A percentile compares a stretch with the other conserved stretches of the same genome.
Conservation (phyloP, 2,329 filamentous ascomycete species). For the Cercospora sp. region DNA sequence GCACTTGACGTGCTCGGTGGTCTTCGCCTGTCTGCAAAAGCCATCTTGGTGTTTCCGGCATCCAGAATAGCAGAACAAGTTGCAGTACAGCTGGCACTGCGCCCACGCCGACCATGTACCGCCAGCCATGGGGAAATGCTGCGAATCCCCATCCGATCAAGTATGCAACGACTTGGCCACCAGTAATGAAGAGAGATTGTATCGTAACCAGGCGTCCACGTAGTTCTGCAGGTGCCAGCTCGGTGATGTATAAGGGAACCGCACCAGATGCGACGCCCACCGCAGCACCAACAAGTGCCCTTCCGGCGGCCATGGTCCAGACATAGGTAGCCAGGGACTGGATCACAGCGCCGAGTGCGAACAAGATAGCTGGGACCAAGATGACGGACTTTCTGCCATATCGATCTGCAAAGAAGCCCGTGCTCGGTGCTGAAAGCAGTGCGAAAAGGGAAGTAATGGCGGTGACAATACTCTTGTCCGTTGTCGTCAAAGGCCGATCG, state of each 20-base stretch:
- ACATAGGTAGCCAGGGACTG: conserved; percentile 64
- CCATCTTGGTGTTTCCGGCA: conserved; percentile 91
- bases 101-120: conserved; percentile 88
- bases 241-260: conserved; percentile 62
- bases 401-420: conserved; percentile 50
- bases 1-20: conserved; percentile 62
- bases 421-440: conserved; percentile 50
- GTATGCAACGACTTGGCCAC: conserved; percentile 88
- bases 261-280: conserved; percentile 77
- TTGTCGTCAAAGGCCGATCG: conserved; percentile 47
- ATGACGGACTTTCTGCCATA: conserved; percentile 52
- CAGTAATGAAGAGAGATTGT: conserved; percentile 78
- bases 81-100: conserved; percentile 75
- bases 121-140: conserved; percentile 65
- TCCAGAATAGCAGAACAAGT: conserved; percentile 63
- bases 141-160: conserved; percentile 76
- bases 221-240: conserved; percentile 41
- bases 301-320: conserved; percentile 63
- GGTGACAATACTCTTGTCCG: conserved; percentile 61
- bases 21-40: conserved; percentile 68
- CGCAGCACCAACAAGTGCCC: conserved; percentile 68
- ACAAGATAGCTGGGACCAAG: conserved; percentile 62
- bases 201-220: conserved; percentile 80
- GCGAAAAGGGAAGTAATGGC: conserved; percentile 60
- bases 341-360: conserved; percentile 64